Conservation (phyloP, 495 filamentous ascomycete genomes). For the Rhizodiscina lignyota region DNA sequence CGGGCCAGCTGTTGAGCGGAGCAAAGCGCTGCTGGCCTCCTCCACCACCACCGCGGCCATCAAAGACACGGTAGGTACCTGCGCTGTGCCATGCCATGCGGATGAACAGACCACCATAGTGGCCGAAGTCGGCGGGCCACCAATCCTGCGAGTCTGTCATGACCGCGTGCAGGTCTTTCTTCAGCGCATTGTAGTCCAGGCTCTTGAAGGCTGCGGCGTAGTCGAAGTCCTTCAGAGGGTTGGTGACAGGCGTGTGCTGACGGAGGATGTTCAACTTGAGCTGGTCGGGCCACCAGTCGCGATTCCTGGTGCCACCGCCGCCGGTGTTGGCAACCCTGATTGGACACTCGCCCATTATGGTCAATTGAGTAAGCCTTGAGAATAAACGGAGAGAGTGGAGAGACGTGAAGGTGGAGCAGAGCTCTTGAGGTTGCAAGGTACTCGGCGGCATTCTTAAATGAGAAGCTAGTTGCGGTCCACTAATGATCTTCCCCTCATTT, state of each 20-base stretch:
- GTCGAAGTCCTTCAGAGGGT: slow-evolving; percentile 47
- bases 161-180: slow-evolving; percentile 47
- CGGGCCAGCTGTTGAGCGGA: slow-evolving; percentile 65
- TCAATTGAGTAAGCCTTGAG: background rate
- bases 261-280: slow-evolving; percentile 53
- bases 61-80: slow-evolving; percentile 54
- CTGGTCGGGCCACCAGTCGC: slow-evolving; percentile 53
- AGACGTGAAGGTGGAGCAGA: no score
- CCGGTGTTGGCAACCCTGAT: slow-evolving; percentile 31
- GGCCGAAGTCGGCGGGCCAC: slow-evolving; percentile 64
- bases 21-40: slow-evolving; percentile 59
- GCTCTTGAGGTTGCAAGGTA: no score
- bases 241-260: slow-evolving; percentile 44
- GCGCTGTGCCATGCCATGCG: slow-evolving; percentile 66
- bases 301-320: slow-evolving; percentile 43
- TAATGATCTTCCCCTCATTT: background rate
- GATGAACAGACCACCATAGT: slow-evolving; percentile 62
- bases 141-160: slow-evolving; percentile 64
- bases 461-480: no score
- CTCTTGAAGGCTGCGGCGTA: slow-evolving; percentile 53
- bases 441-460: no score
- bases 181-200: slow-evolving; percentile 51
- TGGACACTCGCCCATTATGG: slow-evolving; percentile 31
- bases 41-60: slow-evolving; percentile 56
- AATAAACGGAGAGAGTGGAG: background rate